These are phyloP conservation scores for Hericium rajendrae DNA, from an alignment of 768 basidiomycete genomes.

Conservation along the genomic window DNA sequence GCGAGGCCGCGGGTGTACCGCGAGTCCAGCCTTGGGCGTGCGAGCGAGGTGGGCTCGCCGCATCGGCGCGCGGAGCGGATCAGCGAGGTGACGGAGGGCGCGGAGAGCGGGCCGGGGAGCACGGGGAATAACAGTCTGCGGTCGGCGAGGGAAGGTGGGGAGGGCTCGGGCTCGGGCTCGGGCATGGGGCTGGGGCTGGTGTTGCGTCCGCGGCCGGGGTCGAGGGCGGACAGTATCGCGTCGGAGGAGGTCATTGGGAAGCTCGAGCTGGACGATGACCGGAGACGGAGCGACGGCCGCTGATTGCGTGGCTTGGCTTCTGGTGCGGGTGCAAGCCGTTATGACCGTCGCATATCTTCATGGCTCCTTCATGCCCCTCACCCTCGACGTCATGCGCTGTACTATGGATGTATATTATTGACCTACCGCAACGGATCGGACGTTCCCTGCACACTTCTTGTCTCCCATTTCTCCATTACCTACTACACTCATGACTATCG, in stretches of 20 bases:
- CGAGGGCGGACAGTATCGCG: conserved; percentile 32
- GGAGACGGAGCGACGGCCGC: conserved; percentile 8
- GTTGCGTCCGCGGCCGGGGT: conserved; percentile 20
- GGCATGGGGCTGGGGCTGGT: conserved; percentile 4
- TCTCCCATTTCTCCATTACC: background rate
- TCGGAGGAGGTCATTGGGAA: conserved; percentile 45
- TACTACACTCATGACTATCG: background rate
- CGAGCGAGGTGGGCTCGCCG: background rate
- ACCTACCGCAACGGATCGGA: background rate
- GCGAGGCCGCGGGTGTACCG: conserved; percentile 4
- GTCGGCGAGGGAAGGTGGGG: conserved; percentile 11
- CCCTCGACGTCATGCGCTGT: background rate
- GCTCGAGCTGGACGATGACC: conserved; percentile 32
- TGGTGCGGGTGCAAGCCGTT: background rate
- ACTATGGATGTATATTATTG: no score
- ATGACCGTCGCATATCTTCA: background rate
- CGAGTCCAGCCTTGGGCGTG: background rate
- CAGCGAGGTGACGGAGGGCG: conserved; percentile 12
- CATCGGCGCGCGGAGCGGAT: conserved; percentile 11
- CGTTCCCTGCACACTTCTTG: background rate
- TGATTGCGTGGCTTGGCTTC: background rate
- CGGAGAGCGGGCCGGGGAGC: conserved; percentile 2
- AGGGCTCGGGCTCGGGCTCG: background rate
- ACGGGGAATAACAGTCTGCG: conserved; percentile 6
- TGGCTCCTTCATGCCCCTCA: background rate